These are phyloP conservation scores for Santalum album DNA, from an alignment of 164 flowering plant genomes.

Conservation along the genomic window DNA sequence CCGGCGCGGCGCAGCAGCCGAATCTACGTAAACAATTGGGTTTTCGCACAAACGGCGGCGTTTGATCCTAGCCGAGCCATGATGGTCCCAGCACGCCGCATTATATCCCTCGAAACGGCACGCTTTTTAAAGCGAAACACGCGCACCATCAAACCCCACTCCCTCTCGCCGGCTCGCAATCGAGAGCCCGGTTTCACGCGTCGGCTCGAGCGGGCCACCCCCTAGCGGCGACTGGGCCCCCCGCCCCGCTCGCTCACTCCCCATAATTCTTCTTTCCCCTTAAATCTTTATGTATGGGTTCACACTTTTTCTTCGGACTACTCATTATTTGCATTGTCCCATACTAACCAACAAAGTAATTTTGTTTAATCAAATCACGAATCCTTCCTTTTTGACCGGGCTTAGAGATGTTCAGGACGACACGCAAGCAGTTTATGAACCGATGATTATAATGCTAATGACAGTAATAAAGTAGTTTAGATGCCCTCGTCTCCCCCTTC, in stretches of 20 bases:
- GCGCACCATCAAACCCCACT: slow-evolving; percentile 14
- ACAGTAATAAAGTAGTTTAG: no score
- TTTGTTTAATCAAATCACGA: no score
- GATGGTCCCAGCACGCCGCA: slow-evolving; percentile 7
- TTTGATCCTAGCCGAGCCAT: slow-evolving; percentile 18
- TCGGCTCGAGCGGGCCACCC: slow-evolving; percentile 5
- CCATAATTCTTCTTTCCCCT: not conserved
- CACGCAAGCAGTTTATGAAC: no score
- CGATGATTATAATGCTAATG: no score
- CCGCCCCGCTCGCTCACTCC: not conserved
- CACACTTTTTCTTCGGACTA: no score
- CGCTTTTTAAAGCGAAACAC: slow-evolving; percentile 20
- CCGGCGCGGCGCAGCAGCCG: slow-evolving; percentile 4
- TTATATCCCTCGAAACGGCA: slow-evolving; percentile 6
- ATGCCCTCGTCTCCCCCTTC: no score
- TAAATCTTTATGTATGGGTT: no score
- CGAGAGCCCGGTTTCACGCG: slow-evolving; percentile 4
- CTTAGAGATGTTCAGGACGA: no score
- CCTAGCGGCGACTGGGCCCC: slow-evolving; percentile 1
- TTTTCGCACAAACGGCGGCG: not conserved
- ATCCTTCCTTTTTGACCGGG: no score
- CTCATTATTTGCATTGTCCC: no score
- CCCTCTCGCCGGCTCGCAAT: slow-evolving; percentile 15
- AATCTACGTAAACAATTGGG: no score
- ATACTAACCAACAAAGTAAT: no score